Evolutionary conservation across 108 stramenopile genomes (phyloP).

Genomic region (Stephanodiscus minutulus): DNA sequence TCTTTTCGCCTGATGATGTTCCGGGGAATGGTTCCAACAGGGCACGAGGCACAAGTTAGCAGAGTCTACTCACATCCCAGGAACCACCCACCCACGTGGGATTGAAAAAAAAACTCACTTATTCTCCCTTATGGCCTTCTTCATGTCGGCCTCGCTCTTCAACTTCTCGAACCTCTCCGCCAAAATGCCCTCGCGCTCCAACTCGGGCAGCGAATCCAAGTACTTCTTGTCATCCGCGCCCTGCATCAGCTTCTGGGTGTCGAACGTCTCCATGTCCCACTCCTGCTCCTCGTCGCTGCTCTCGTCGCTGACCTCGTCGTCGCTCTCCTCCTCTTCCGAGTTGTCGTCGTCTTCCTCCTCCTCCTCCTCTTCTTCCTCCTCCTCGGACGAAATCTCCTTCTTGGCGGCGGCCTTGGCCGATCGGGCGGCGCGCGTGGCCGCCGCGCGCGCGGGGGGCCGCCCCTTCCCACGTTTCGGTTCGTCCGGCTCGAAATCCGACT

Average conservation of each 20-base stretch:
- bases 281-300: slow-evolving; percentile 78
- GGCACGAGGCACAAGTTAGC: background rate
- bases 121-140: slow-evolving; percentile 72
- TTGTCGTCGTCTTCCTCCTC: slow-evolving; percentile 51
- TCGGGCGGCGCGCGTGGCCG: slow-evolving; percentile 34
- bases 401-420: slow-evolving; percentile 28
- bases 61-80: background rate
- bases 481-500: slow-evolving; percentile 31
- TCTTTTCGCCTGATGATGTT: slow-evolving; percentile 36
- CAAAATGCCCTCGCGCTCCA: slow-evolving; percentile 88
- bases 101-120: slow-evolving; percentile 52
- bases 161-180: slow-evolving; percentile 88
- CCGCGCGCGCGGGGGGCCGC: slow-evolving; percentile 31
- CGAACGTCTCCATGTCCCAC: slow-evolving; percentile 80
- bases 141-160: slow-evolving; percentile 86
- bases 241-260: slow-evolving; percentile 70
- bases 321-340: slow-evolving; percentile 45
- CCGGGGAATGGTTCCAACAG: background rate
- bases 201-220: slow-evolving; percentile 78
- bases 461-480: slow-evolving; percentile 45
- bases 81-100: background rate
- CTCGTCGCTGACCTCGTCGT: slow-evolving; percentile 46
- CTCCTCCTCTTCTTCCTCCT: slow-evolving; percentile 42
- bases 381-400: slow-evolving; percentile 47
- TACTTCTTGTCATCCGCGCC: slow-evolving; percentile 82